Evolutionary conservation across 306 rosid genomes (phyloP).

Genomic region (Heteromeles arbutifolia): DNA sequence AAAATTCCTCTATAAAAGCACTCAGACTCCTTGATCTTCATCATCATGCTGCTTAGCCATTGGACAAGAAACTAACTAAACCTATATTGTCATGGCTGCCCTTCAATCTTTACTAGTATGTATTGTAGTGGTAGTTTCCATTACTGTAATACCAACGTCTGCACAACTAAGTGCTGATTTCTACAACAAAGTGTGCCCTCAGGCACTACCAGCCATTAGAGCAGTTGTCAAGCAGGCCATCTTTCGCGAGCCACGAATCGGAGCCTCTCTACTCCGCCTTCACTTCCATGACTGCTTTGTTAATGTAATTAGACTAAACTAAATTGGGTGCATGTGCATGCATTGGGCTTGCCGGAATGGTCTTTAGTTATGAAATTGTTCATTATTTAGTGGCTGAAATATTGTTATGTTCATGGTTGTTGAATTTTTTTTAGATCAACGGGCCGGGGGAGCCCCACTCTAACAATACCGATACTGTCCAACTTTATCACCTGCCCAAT

Average conservation of each 20-base stretch:
- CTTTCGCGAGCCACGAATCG: conserved; percentile 19
- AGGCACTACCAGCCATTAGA: conserved; percentile 12
- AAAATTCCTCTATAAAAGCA: not conserved
- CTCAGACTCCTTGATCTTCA: conserved; percentile 62
- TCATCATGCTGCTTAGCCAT: conserved; percentile 41
- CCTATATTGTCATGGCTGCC: conserved; percentile 1
- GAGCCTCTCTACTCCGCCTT: conserved; percentile 35
- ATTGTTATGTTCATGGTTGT: not conserved
- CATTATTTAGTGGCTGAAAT: no score
- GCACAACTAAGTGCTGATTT: conserved; percentile 15
- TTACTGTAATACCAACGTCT: not conserved
- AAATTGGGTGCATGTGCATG: not conserved
- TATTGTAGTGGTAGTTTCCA: not conserved
- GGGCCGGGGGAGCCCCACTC: no score
- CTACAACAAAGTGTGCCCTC: conserved; percentile 18
- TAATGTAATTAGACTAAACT: conserved; percentile 5
- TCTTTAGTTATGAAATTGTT: not conserved
- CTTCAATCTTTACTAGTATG: not conserved
- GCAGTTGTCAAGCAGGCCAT: conserved; percentile 7
- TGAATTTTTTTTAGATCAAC: no score
- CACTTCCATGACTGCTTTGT: conserved; percentile 36
- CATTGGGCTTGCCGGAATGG: not conserved
- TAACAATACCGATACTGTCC: no score
- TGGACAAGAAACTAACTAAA: not conserved
- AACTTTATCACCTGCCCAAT: no score